Evolutionary conservation across 495 filamentous ascomycete genomes (phyloP), one percentile per base, ranked within the genome.

Genomic region (Trypethelium eluteriae): DNA sequence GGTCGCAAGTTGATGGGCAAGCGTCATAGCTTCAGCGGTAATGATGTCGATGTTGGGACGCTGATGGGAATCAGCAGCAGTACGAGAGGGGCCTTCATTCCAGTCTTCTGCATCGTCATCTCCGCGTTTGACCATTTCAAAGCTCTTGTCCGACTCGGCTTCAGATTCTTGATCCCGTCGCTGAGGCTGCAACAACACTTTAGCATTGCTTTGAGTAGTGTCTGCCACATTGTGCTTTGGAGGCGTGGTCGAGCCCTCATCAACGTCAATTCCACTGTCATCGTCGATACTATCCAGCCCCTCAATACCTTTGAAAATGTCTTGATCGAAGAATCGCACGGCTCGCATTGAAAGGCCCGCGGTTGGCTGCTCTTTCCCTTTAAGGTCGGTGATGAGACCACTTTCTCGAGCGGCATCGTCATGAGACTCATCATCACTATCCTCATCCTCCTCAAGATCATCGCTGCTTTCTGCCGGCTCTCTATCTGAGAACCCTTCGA

Each of bases 11-110:
- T 90, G 84, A 65, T 98, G 94, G 2, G 94, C 94, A n/a, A 99
- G 82, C 7, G 91, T 92, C 94, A 99, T 99, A 67, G 94, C 94
- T 80, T 99, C 95, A 25, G 93, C 94, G 9, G 94, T 99, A 71
- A 98, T 94, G 72, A 99, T 97, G 75, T 97, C 90, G 79, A 99
- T 97, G 69, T 96, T 92, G 86, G 77, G 68, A 14, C 64, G 70
- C n/a, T 35, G 62, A 70, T 81, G 76, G 41, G 71, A 73, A 34
- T 69, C 64, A 14, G 59, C 32, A 7, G 18, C 38, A 7, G 68
- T 64, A 7, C 66, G 62, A 39, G 47, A 4, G 11, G 84, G 81
- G 56, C 83, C 78, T 39, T 87, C 82, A 69, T 91, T 89, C 82
- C 83, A 88, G 67, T 88, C 84, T 7, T 84, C 81, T n/a, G 85